Evolutionary conservation across 1,139 yeast species (phyloP), one percentile per base, ranked within the genome.

Genomic region (Lodderomyces pseudojiufengensis): DNA sequence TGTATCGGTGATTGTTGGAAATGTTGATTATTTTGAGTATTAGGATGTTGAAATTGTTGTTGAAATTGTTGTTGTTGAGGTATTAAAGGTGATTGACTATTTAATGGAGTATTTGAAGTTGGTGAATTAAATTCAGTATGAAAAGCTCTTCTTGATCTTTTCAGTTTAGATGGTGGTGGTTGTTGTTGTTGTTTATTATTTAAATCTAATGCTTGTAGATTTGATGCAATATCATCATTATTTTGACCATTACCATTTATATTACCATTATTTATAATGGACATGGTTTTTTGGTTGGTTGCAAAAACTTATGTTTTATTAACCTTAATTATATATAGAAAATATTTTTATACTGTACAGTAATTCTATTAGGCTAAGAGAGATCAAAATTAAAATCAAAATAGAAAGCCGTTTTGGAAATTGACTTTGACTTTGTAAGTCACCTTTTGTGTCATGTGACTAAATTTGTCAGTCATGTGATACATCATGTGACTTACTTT

Each of bases 121-220:
- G 43, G 49, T 15, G 49, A 32, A 29, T 43, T 47, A 39, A 54
- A 48, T 13, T 51, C 59, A 16, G 62, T 52, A 43, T 73, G 78
- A 51, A 57, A 67, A 1, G 76, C 78, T 42, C 79, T 58, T 8
- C 61, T 69, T 4, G 71, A 55, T 44, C 76, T 55, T 48, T 70
- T 73, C 45, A 67, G 66, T 49, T 54, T 59, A 12, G 21, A 11
- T 11, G 32, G 11, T 10, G 37, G 23, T n/a, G 24, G 25, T 13
- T 24, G 38, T 16, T 36, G 36, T 5, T 18, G 20, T 9, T 24
- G 38, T 14, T 27, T 22, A 18, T 29, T 31, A 29, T 41, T 39
- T 14, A 44, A 29, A 12, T 37, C 32, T 15, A 44, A 29, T 9
- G 40, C 43, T 12, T 40, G 42, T 12, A 44, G 26, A 11, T 34